phyloP scores from a whole-genome alignment of 371 early-diverging fungal genomes.

The Mucor ambiguus region DNA sequence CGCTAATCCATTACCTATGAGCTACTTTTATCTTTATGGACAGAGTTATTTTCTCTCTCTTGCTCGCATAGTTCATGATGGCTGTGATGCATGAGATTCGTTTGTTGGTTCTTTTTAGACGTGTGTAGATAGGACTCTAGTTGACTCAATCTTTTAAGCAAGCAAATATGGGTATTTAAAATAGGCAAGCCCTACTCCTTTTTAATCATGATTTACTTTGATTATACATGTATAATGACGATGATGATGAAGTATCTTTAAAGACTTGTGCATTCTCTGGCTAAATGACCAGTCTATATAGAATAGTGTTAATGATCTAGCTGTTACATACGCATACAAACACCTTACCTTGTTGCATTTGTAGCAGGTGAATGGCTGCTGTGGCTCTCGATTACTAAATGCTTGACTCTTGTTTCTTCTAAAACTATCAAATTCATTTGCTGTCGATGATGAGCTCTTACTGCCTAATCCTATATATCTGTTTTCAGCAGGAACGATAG shows the following conservation, averaged over 20 bases:
- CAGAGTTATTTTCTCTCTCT: too few species aligned
- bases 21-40: background rate
- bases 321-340: background rate
- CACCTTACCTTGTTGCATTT: constrained; percentile 28
- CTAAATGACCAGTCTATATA: constrained; percentile 31
- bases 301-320: background rate
- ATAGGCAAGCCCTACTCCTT: background rate
- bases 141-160: background rate
- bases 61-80: too few species aligned
- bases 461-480: constrained; percentile 22
- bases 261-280: constrained; percentile 34
- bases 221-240: too few species aligned
- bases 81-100: too few species aligned
- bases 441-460: constrained; percentile 1
- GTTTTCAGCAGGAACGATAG: constrained; percentile 10
- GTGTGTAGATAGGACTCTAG: background rate
- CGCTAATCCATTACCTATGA: background rate
- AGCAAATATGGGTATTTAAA: background rate
- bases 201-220: background rate
- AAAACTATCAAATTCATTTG: constrained; percentile 29
- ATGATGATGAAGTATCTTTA: background rate
- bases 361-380: constrained; percentile 27
- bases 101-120: too few species aligned
- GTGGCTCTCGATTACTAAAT: constrained; percentile 23
- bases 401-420: constrained; percentile 32